A percentile compares a stretch with the other conserved stretches of the same genome.
phyloP scores from a whole-genome alignment of 257 asterid species.

The Penstemon barbatus region DNA sequence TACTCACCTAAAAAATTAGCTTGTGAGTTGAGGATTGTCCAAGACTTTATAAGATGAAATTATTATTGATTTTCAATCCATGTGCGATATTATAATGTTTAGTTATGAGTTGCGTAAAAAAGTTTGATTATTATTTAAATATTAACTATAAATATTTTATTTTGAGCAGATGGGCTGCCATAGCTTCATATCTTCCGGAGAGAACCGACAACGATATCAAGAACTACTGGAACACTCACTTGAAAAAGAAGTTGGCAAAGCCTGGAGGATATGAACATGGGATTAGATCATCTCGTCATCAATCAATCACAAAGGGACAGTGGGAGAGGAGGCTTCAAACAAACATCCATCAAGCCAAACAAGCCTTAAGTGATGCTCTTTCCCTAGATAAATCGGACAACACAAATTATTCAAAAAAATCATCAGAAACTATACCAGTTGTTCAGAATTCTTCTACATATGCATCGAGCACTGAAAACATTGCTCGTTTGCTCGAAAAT shows the following conservation, averaged over 20 bases:
- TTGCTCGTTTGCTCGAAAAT: constrained; percentile 58
- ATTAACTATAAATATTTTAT: no score
- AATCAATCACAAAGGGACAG: constrained; percentile 60
- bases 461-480: constrained; percentile 66
- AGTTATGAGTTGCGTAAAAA: no score
- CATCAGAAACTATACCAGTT: constrained; percentile 15
- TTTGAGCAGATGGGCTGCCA: constrained; percentile 85
- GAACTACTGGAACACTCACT: constrained; percentile 85
- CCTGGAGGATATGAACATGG: constrained; percentile 38
- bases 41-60: no score
- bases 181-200: constrained; percentile 85
- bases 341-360: constrained; percentile 81
- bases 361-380: constrained; percentile 77
- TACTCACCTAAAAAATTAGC: no score
- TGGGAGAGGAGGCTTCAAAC: constrained; percentile 97
- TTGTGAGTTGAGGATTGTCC: no score
- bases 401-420: neutral
- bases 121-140: no score
- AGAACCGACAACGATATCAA: constrained; percentile 88
- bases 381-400: constrained; percentile 46
- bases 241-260: constrained; percentile 66
- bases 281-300: constrained; percentile 15
- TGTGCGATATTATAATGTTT: no score
- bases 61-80: no score
- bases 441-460: constrained; percentile 33